A percentile compares a stretch with the other conserved stretches of the same genome.
These are phyloP conservation scores for Rickenella mellea DNA, from an alignment of 768 basidiomycete genomes.

Conservation along the genomic window DNA sequence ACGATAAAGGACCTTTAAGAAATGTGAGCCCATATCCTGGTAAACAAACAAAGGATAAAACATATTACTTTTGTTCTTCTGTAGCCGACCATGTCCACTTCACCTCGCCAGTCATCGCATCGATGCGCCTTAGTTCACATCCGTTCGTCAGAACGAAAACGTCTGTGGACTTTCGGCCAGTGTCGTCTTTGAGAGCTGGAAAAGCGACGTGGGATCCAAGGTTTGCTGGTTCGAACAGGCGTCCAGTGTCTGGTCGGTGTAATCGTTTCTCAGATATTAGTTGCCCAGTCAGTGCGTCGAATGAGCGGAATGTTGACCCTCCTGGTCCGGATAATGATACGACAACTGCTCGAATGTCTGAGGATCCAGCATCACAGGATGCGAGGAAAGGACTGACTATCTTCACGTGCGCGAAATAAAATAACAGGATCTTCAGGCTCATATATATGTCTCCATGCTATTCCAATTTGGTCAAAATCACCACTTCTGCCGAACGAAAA, in stretches of 20 bases:
- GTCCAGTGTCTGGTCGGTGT: slow-evolving; percentile 33
- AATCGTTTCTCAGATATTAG: slow-evolving; percentile 58
- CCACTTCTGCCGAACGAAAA: slow-evolving; percentile 1
- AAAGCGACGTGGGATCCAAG: slow-evolving; percentile 46
- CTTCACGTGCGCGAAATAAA: slow-evolving; percentile 46
- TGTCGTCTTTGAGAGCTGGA: slow-evolving; percentile 24
- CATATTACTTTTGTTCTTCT: too few species aligned
- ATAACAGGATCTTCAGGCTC: slow-evolving; percentile 61
- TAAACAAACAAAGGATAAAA: too few species aligned
- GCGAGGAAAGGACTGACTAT: slow-evolving; percentile 35
- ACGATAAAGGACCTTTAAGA: slow-evolving; percentile 48
- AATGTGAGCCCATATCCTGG: too few species aligned
- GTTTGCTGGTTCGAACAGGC: slow-evolving; percentile 39
- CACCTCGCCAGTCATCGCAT: slow-evolving; percentile 39
- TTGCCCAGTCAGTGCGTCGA: slow-evolving; percentile 55
- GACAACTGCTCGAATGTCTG: slow-evolving; percentile 34
- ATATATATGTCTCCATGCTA: slow-evolving; percentile 78
- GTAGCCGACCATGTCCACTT: slow-evolving; percentile 67
- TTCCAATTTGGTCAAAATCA: slow-evolving; percentile 3
- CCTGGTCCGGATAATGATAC: slow-evolving; percentile 69
- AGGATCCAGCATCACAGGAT: slow-evolving; percentile 3
- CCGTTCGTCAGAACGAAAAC: slow-evolving; percentile 55
- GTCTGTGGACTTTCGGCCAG: too few species aligned
- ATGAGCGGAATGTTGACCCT: slow-evolving; percentile 57
- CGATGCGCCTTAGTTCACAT: slow-evolving; percentile 42